Evolutionary conservation across 2,329 filamentous ascomycete species (phyloP).

Genomic region (Venturia oleaginea): DNA sequence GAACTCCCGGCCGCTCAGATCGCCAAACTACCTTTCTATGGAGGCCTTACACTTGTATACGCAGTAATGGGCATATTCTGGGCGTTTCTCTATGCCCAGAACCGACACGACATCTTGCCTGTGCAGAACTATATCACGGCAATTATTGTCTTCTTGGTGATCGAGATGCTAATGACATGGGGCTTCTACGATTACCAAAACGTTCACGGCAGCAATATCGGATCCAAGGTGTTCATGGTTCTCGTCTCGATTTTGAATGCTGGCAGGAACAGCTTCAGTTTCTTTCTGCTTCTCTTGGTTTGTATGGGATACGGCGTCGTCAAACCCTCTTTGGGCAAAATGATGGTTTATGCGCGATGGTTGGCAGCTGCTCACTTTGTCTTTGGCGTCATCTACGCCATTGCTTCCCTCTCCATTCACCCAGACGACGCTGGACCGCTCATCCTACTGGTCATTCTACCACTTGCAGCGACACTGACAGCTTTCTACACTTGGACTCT

Average conservation of each 20-base stretch:
- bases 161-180: slow-evolving; percentile 98
- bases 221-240: slow-evolving; percentile 78
- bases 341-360: slow-evolving; percentile 89
- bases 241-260: slow-evolving; percentile 91
- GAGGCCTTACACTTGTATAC: slow-evolving; percentile 87
- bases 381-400: slow-evolving; percentile 87
- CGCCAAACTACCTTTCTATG: slow-evolving; percentile 94
- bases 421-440: slow-evolving; percentile 84
- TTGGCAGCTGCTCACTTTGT: slow-evolving; percentile 88
- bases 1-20: slow-evolving; percentile 94
- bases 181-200: slow-evolving; percentile 98
- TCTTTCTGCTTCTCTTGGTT: slow-evolving; percentile 94
- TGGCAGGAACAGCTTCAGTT: slow-evolving; percentile 92
- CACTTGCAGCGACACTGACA: slow-evolving; percentile 82
- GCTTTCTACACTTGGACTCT: slow-evolving; percentile 99
- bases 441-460: slow-evolving; percentile 86
- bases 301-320: slow-evolving; percentile 99
- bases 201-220: slow-evolving; percentile 71
- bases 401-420: slow-evolving; percentile 79
- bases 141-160: slow-evolving; percentile 83
- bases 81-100: slow-evolving; percentile 92
- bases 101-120: slow-evolving; percentile 84
- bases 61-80: slow-evolving; percentile 80
- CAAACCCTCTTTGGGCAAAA: slow-evolving; percentile 80
- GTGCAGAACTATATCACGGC: slow-evolving; percentile 99